These are phyloP conservation scores for Prunus persica DNA, from an alignment of 306 rosid genomes.

Conservation along the genomic window Prunus_persica_NCBIv2 NC_034015.1:16081001-16081500, in stretches of 20 bases:
- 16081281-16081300: not conserved
- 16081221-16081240: not conserved
- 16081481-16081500: too few species aligned
- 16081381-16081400: too few species aligned
- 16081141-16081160: not conserved
- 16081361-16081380: too few species aligned
- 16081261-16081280: not conserved
- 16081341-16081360: not conserved
- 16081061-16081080: not conserved
- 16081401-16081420: too few species aligned
- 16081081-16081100: not conserved
- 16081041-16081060: not conserved
- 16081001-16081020: constrained; percentile 2
- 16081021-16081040: not conserved
- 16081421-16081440: too few species aligned
- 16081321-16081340: not conserved
- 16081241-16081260: not conserved
- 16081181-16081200: not conserved
- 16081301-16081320: not conserved
- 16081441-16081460: too few species aligned
- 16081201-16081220: not conserved
- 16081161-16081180: not conserved
- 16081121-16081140: too few species aligned
- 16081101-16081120: too few species aligned
- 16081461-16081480: too few species aligned